These are phyloP conservation scores for Primulina tabacum DNA, from an alignment of 257 asterid species.

Conservation along the genomic window DNA sequence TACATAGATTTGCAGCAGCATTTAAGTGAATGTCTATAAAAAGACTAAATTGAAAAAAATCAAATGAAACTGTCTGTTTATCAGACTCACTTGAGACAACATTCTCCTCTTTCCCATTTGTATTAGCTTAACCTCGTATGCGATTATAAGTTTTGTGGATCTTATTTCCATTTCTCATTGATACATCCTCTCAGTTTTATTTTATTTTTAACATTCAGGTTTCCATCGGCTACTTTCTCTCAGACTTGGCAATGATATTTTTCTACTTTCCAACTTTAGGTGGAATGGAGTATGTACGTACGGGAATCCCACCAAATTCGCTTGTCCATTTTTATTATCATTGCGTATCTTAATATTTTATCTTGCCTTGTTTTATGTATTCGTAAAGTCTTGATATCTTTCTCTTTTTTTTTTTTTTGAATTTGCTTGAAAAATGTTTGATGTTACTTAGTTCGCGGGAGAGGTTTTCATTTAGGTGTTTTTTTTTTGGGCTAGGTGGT, in stretches of 20 bases:
- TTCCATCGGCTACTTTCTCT: slow-evolving; percentile 78
- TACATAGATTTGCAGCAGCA: neutral
- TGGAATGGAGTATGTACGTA: slow-evolving; percentile 88
- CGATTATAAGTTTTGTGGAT: neutral
- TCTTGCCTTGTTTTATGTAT: neutral
- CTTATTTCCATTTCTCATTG: neutral
- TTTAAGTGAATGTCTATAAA: neutral
- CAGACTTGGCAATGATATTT: slow-evolving; percentile 73
- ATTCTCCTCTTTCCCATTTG: slow-evolving; percentile 2
- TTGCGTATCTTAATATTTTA: slow-evolving; percentile 6
- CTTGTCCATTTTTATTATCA: neutral
- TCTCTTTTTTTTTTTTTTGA: neutral
- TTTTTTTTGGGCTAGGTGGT: slow-evolving; percentile 48
- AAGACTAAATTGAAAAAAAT: slow-evolving; percentile 1
- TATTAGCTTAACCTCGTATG: too few species aligned
- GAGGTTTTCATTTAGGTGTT: slow-evolving; percentile 9
- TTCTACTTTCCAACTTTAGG: slow-evolving; percentile 75
- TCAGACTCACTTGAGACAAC: neutral
- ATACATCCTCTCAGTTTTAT: neutral
- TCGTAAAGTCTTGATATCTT: neutral
- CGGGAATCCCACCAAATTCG: slow-evolving; percentile 15
- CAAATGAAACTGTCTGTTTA: neutral
- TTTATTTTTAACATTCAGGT: slow-evolving; percentile 48
- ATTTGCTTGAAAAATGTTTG: too few species aligned
- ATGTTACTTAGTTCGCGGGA: neutral